A percentile compares a stretch with the other conserved stretches of the same genome.
These are phyloP conservation scores for Phanerochaete sordida DNA, from an alignment of 768 basidiomycete species.

Conservation along the genomic window DNA sequence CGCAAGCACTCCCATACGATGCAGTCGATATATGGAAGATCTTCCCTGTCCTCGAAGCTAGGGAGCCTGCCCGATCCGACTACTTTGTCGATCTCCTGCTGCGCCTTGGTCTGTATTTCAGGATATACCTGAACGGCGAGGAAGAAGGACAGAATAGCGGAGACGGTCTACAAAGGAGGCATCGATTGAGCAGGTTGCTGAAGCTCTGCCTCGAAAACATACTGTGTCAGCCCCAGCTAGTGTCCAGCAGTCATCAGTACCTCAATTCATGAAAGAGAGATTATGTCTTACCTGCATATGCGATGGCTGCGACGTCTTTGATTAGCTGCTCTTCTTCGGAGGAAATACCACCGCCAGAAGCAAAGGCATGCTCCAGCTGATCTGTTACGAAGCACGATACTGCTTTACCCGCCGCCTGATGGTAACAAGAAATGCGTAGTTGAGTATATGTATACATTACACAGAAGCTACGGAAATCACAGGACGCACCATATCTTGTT, in stretches of 20 bases:
- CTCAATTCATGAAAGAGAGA: background rate
- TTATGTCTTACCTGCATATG: slow-evolving; percentile 22
- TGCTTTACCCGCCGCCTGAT: slow-evolving; percentile 36
- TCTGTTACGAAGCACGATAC: slow-evolving; percentile 41
- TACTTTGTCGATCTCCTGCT: slow-evolving; percentile 62
- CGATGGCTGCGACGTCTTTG: slow-evolving; percentile 10
- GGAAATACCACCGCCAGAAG: slow-evolving; percentile 39
- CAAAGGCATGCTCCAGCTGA: slow-evolving; percentile 52
- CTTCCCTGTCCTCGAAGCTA: slow-evolving; percentile 48
- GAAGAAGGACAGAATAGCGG: slow-evolving; percentile 55
- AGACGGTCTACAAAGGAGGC: slow-evolving; percentile 41
- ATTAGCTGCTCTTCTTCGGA: slow-evolving; percentile 8
- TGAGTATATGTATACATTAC: too few relatives aligned
- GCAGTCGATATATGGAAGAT: slow-evolving; percentile 53
- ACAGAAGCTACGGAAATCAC: too few relatives aligned
- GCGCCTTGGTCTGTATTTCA: slow-evolving; percentile 51
- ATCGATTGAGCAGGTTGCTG: too few relatives aligned
- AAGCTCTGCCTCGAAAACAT: too few relatives aligned
- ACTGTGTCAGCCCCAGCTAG: slow-evolving; percentile 8
- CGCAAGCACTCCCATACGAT: slow-evolving; percentile 14
- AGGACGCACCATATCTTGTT: slow-evolving; percentile 50
- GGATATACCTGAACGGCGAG: slow-evolving; percentile 65
- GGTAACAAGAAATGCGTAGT: too few relatives aligned
- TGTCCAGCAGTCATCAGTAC: background rate
- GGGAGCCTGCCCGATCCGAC: slow-evolving; percentile 52